These are phyloP conservation scores for Corylus avellana DNA, from an alignment of 306 rosid genomes.

Conservation along the genomic window DNA sequence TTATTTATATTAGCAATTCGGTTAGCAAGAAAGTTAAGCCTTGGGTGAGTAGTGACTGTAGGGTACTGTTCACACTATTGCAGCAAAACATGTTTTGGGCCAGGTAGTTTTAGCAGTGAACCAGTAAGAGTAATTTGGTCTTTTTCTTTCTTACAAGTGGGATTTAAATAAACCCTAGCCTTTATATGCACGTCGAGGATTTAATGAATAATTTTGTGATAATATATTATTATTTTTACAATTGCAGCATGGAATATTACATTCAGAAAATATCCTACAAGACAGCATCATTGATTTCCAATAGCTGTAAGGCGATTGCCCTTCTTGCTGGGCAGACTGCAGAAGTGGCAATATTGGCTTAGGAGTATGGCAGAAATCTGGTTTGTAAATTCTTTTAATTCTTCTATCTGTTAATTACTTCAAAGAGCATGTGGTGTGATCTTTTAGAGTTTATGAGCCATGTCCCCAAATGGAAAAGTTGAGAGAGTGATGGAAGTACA, in stretches of 20 bases:
- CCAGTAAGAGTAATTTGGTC: neutral
- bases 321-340: constrained; percentile 90
- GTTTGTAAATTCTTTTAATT: constrained; percentile 54
- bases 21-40: neutral
- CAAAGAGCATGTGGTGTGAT: constrained; percentile 13
- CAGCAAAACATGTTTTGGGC: neutral
- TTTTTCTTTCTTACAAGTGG: neutral
- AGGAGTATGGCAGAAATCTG: constrained; percentile 92
- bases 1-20: neutral
- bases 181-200: neutral
- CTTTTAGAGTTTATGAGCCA: constrained; percentile 8
- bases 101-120: neutral
- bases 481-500: neutral
- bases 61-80: neutral
- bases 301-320: constrained; percentile 96
- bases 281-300: constrained; percentile 93
- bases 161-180: neutral
- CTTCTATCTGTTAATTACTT: neutral
- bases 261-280: constrained; percentile 86
- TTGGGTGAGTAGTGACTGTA: neutral
- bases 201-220: neutral
- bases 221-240: neutral
- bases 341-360: constrained; percentile 84
- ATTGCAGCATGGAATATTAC: constrained; percentile 94
- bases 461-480: constrained; percentile 6